Evolutionary conservation across 257 asterid species (phyloP).

Genomic region (Fraxinus americana): DNA sequence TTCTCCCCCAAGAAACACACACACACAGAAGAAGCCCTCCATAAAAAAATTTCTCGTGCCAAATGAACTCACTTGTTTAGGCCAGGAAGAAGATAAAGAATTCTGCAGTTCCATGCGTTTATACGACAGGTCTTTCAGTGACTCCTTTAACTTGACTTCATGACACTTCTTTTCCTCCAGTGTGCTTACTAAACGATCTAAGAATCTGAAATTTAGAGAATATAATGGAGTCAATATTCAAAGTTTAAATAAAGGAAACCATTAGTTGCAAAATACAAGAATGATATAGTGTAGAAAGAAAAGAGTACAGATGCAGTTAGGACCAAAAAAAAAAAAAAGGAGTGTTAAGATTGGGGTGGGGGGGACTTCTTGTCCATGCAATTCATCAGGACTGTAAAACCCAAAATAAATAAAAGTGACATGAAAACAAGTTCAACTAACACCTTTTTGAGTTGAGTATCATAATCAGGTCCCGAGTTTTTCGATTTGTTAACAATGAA

Average conservation of each 20-base stretch:
- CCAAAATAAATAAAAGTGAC: background rate
- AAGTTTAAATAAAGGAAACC: constrained; percentile 7
- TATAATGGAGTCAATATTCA: constrained; percentile 16
- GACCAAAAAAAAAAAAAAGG: background rate
- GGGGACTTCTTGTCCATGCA: background rate
- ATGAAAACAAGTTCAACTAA: background rate
- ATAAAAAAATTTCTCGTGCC: background rate
- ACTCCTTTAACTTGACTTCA: constrained; percentile 79
- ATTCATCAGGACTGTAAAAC: background rate
- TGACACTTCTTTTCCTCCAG: constrained; percentile 94
- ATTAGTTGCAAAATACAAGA: background rate
- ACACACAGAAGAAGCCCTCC: background rate
- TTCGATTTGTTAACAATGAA: constrained; percentile 81
- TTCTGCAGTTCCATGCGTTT: constrained; percentile 94
- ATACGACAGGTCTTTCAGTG: constrained; percentile 68
- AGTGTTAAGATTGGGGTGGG: background rate
- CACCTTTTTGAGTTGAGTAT: constrained; percentile 96
- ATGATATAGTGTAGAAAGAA: constrained; percentile 9
- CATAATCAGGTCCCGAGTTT: constrained; percentile 89
- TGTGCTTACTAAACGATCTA: constrained; percentile 83
- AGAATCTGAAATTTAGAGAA: constrained; percentile 58
- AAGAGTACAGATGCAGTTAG: background rate
- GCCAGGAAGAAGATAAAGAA: constrained; percentile 91
- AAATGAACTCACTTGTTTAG: constrained; percentile 78
- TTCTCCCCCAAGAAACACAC: background rate